These are phyloP conservation scores for Suillus subalutaceus DNA, from an alignment of 768 basidiomycete genomes.

Conservation along the genomic window DNA sequence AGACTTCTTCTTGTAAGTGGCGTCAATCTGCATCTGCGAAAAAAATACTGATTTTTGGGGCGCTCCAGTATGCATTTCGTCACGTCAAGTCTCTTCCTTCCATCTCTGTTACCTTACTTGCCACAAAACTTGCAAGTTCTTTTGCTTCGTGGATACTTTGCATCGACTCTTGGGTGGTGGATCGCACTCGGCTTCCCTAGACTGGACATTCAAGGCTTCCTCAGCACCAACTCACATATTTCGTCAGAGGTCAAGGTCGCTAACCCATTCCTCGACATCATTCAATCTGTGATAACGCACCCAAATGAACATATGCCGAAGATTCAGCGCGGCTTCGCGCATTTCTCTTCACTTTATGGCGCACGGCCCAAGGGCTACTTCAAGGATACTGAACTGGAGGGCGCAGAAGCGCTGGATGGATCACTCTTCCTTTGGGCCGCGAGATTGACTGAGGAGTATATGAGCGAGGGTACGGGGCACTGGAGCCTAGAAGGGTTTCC, in stretches of 20 bases:
- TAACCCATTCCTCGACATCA: constrained; percentile 44
- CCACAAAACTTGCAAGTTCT: constrained; percentile 22
- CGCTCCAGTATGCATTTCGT: constrained; percentile 30
- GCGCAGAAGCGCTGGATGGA: constrained; percentile 37
- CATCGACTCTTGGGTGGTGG: constrained; percentile 30
- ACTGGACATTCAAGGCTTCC: constrained; percentile 35
- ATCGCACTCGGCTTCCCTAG: constrained; percentile 31
- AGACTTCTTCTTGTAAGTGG: constrained; percentile 57
- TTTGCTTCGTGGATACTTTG: constrained; percentile 34
- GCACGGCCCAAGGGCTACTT: constrained; percentile 29
- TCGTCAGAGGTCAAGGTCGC: constrained; percentile 18
- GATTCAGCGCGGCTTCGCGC: constrained; percentile 36
- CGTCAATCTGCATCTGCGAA: background rate
- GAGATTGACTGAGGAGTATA: constrained; percentile 31
- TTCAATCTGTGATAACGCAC: constrained; percentile 40
- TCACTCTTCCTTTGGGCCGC: constrained; percentile 37
- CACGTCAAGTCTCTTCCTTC: constrained; percentile 34
- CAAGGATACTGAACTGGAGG: constrained; percentile 32
- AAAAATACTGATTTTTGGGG: background rate
- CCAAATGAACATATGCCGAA: constrained; percentile 38
- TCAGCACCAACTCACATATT: constrained; percentile 20
- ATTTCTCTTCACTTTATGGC: constrained; percentile 36
- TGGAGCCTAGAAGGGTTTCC: constrained; percentile 35
- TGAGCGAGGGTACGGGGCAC: constrained; percentile 28
- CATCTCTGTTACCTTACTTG: constrained; percentile 23